Evolutionary conservation across 495 filamentous ascomycete species (phyloP), one percentile per base, ranked within the genome.

Genomic region (Antarctomyces pellizariae): DNA sequence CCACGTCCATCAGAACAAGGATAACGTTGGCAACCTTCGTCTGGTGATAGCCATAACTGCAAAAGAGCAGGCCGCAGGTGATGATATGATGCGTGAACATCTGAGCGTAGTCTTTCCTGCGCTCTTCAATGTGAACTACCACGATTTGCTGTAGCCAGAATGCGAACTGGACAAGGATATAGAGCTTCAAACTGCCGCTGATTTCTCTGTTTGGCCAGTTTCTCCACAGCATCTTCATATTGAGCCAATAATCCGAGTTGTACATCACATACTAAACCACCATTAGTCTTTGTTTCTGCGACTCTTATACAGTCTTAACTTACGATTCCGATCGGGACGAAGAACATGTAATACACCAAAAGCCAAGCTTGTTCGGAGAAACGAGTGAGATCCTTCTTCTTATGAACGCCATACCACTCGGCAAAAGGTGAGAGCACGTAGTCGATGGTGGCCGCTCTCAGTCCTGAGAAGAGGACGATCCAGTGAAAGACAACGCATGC

Each of bases 51-150:
- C 68, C 60, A 42, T 95, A 97, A 24, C 71, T 77, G 8, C 62
- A 57, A 36, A 69, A 67, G 27, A 95, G 67, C 22, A 97, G 60
- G 11, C 56, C 53, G 47, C 70, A 74, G 12, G 86, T 97, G 40
- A 93, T 67, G 39, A 92, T 63, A 47, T 97, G 86, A 48, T 97
- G 86, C 7, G 69, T 71, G 31, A 95, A 68, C 89, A 92, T 93
- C 46, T 95, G 86, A 45, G 66, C 71, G 47, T 91, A 73, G 40
- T 97, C 86, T 49, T 97, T 97, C 27, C 86, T 60, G 34, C 75
- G 63, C 49, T 89, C 71, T 46, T 97, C 89, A 33, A 95, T 75
- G 49, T 95, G 73, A 42, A 97, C 73, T 24, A 92, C 77, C 21
- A 95, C 49, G 33, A 97, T 74, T 52, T 91, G 80, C 49, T 97